phyloP scores from a whole-genome alignment of 1,139 yeast species.

The Yamadazyma aaseri region DNA sequence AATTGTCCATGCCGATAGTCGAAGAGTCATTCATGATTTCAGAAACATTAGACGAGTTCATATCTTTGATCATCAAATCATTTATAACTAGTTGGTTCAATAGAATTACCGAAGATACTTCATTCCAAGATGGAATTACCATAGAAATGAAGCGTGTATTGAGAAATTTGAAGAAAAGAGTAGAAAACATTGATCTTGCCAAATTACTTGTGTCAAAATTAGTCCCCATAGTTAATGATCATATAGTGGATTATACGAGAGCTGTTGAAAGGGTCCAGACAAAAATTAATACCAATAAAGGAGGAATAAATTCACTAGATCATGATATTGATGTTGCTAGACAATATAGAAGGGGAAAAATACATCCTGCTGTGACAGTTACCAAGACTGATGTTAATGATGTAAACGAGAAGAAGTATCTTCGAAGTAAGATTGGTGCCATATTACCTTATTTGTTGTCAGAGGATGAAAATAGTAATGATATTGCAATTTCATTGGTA shows the following conservation, averaged over 20 bases:
- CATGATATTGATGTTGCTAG: conserved; percentile 56
- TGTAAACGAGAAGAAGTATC: conserved; percentile 51
- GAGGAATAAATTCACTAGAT: conserved; percentile 38
- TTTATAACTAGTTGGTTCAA: conserved; percentile 68
- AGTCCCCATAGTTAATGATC: conserved; percentile 67
- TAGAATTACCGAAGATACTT: conserved; percentile 43
- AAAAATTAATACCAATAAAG: conserved; percentile 15
- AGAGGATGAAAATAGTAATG: conserved; percentile 47
- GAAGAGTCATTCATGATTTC: conserved; percentile 55
- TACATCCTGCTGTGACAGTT: conserved; percentile 63
- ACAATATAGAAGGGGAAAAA: conserved; percentile 53
- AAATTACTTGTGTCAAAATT: conserved; percentile 55
- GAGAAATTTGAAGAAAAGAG: conserved; percentile 37
- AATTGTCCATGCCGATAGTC: conserved; percentile 30
- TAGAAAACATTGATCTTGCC: conserved; percentile 52
- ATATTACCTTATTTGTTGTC: conserved; percentile 55
- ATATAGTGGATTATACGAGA: conserved; percentile 50
- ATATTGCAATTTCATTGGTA: conserved; percentile 48
- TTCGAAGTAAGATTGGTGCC: conserved; percentile 41
- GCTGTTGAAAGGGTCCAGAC: conserved; percentile 49
- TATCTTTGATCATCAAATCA: conserved; percentile 53
- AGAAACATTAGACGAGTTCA: conserved; percentile 50
- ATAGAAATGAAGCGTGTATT: conserved; percentile 46
- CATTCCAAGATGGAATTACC: conserved; percentile 57
- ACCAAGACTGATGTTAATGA: conserved; percentile 36